Evolutionary conservation across 2,329 filamentous ascomycete genomes (phyloP).

Genomic region (Samsoniella hepiali): DNA sequence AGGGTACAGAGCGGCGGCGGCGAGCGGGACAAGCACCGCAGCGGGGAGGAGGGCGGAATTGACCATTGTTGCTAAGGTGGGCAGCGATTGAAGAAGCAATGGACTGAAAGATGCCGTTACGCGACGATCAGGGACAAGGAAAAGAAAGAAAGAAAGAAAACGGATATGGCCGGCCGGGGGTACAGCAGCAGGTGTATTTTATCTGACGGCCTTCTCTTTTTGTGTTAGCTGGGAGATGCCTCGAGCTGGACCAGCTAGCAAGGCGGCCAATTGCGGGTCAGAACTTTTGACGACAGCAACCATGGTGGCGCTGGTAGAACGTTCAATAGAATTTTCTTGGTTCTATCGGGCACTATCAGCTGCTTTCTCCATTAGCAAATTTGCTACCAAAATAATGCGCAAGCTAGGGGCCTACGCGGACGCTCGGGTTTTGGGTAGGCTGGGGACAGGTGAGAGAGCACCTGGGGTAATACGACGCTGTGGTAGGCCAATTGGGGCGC

Average conservation of each 20-base stretch:
- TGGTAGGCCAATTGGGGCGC: conserved; percentile 20
- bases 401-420: background rate
- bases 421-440: background rate
- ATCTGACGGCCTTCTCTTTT: conserved; percentile 16
- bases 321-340: background rate
- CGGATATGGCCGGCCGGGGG: background rate
- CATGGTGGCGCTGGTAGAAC: background rate
- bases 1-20: conserved; percentile 38
- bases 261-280: conserved; percentile 11
- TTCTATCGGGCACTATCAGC: background rate
- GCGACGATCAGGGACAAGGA: background rate
- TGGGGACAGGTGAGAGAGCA: conserved; percentile 10
- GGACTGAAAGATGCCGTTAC: background rate
- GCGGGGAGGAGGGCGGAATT: conserved; percentile 24
- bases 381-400: background rate
- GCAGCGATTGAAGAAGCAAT: background rate
- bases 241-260: background rate
- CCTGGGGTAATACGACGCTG: conserved; percentile 19
- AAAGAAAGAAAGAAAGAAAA: conserved; percentile 4
- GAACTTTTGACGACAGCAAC: conserved; percentile 10
- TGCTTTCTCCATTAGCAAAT: background rate
- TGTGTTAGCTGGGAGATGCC: conserved; percentile 9
- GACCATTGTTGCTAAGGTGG: conserved; percentile 27
- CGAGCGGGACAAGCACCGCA: conserved; percentile 30
- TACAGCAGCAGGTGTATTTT: background rate